These are phyloP conservation scores for Mycena citricolor DNA, from an alignment of 1,284 basidiomycete genomes.

Conservation along the genomic window DNA sequence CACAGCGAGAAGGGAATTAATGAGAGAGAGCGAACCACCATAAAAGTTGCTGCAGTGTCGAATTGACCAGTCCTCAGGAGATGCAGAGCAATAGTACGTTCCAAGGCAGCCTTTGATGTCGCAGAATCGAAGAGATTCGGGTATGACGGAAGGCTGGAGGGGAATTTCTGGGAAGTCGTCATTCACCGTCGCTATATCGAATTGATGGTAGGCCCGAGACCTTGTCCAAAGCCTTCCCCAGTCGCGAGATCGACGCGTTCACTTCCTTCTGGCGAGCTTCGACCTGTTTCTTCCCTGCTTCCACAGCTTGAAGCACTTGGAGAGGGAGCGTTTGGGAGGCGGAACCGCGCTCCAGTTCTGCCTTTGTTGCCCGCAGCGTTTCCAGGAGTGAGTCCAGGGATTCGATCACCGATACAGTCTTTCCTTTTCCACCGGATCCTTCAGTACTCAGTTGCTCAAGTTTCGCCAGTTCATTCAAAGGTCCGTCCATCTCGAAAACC, in stretches of 20 bases:
- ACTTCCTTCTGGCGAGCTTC: constrained; percentile 88
- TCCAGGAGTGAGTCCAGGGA: constrained; percentile 72
- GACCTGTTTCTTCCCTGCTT: constrained; percentile 77
- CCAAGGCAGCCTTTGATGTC: constrained; percentile 61
- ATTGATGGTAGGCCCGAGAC: constrained; percentile 38
- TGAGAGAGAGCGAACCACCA: constrained; percentile 48
- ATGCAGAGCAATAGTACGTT: constrained; percentile 73
- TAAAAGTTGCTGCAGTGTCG: constrained; percentile 69
- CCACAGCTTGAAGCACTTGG: constrained; percentile 58
- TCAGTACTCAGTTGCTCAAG: constrained; percentile 65
- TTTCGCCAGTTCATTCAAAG: constrained; percentile 72
- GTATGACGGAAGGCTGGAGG: constrained; percentile 63
- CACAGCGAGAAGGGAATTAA: constrained; percentile 6
- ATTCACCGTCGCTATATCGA: too few relatives aligned
- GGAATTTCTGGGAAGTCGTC: constrained; percentile 59
- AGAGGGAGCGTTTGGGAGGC: constrained; percentile 54
- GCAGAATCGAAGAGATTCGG: constrained; percentile 67
- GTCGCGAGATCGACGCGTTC: constrained; percentile 70
- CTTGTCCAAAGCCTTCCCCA: constrained; percentile 89
- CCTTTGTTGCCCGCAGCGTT: constrained; percentile 57
- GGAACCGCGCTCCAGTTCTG: constrained; percentile 53
- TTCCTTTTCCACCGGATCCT: constrained; percentile 44
- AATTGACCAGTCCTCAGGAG: constrained; percentile 81
- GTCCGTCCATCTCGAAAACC: constrained; percentile 78
- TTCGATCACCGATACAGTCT: constrained; percentile 55